Evolutionary conservation across 805 yeast genomes (phyloP), one percentile per base, ranked within the genome.

Genomic region (Metschnikowia santaceciliae): DNA sequence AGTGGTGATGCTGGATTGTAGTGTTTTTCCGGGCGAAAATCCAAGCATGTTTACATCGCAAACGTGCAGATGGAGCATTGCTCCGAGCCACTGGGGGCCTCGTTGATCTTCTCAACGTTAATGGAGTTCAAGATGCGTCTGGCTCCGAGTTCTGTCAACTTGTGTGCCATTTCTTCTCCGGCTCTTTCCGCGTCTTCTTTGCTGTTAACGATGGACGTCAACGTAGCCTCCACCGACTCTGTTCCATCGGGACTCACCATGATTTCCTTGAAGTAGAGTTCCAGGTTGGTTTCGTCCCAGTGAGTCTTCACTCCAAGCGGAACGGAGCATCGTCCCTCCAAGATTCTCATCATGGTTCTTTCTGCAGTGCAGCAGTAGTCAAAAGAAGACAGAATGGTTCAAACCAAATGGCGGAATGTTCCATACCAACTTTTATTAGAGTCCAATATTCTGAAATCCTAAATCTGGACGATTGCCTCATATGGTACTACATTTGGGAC

Each of bases 311-410:
- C 96, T 47, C 99, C 99, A 57, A 94, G 88, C 6, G 99, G 99
- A 15, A 94, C 97, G 1, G 97, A 89, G 70, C 99, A 94, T 7
- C 99, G 99, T 54, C 98, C 99, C 72, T 94, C 98, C 53, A 94
- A 77, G 22, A 86, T 77, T 68, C 92, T 79, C 88, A 94, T 81
- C 54, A 94, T 71, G 6, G 92, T 76, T 61, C 99, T 79, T 69
- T 94, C 99, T 3, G 97, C 96, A 6, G 82, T 68, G 68, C 98
- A 91, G 59, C 95, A 78, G 53, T 83, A 70, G 1, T 17, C 17
- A 17, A 17, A 17, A 17, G 17, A 17, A 17, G 17, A 17, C 1
- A 17, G 17, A 17, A 17, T 17, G 17, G 17, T 17, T 20, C 22
- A 20, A 20, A 20, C 22, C 22, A 20, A 20, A 20, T 20, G 22